phyloP scores from a whole-genome alignment of 2,329 filamentous ascomycete genomes.

The Geosmithia morbida region DNA sequence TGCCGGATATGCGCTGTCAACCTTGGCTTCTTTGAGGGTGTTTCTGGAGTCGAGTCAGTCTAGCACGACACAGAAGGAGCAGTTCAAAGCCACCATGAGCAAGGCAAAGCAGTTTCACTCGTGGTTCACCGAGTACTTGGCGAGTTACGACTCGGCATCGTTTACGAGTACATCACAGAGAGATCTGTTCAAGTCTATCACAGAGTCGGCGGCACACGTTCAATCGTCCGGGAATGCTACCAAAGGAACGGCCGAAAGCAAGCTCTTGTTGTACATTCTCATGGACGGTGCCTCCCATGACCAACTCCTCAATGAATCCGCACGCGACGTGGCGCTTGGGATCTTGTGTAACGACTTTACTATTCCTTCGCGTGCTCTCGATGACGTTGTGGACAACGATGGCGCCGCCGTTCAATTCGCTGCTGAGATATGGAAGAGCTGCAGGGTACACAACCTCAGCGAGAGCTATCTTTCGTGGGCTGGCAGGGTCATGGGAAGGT shows the following conservation, averaged over 20 bases:
- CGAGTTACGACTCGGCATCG: constrained; percentile 39
- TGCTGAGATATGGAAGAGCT: constrained; percentile 62
- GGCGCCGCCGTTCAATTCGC: constrained; percentile 45
- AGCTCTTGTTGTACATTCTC: constrained; percentile 65
- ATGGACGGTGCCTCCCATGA: constrained; percentile 50
- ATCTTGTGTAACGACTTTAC: constrained; percentile 66
- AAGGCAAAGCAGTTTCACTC: constrained; percentile 62
- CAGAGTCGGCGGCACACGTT: constrained; percentile 53
- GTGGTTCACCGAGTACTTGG: constrained; percentile 64
- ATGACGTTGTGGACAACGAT: constrained; percentile 59
- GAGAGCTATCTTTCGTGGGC: constrained; percentile 71
- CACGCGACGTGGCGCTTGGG: constrained; percentile 54
- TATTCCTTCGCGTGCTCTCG: constrained; percentile 22
- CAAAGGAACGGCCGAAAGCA: constrained; percentile 60
- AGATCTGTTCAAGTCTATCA: constrained; percentile 50
- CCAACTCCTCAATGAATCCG: constrained; percentile 54
- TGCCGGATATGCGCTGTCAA: constrained; percentile 65
- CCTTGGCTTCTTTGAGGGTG: constrained; percentile 61
- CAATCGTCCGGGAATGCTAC: constrained; percentile 54
- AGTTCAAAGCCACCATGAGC: constrained; percentile 62
- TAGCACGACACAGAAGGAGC: constrained; percentile 72
- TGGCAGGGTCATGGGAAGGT: constrained; percentile 67
- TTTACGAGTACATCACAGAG: constrained; percentile 34
- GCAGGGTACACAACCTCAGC: constrained; percentile 47
- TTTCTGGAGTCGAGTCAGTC: constrained; percentile 64